These are phyloP conservation scores for Spirogloea muscicola DNA, from an alignment of 139 green algal genomes.

Conservation along the genomic window DNA sequence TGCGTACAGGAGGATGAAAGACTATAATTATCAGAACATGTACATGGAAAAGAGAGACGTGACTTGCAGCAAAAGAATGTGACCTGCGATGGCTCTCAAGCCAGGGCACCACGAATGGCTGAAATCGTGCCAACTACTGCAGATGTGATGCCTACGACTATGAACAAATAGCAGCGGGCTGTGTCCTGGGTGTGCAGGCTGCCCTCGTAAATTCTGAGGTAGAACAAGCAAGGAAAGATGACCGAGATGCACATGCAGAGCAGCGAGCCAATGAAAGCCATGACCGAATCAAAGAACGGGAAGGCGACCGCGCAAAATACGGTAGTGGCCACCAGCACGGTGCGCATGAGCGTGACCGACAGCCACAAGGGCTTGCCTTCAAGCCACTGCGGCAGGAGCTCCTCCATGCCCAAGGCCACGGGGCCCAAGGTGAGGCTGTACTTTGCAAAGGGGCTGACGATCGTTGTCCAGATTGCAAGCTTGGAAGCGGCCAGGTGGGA, in stretches of 20 bases:
- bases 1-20: no score
- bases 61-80: no score
- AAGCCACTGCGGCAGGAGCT: constrained; percentile 12
- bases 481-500: constrained; percentile 13
- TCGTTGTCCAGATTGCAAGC: constrained; percentile 32
- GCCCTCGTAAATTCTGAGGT: no score
- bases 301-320: constrained; percentile 13
- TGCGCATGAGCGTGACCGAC: constrained; percentile 15
- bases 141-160: no score
- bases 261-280: constrained; percentile 46
- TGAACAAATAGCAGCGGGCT: no score
- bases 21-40: no score
- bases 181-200: no score
- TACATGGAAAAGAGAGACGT: no score
- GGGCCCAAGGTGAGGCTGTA: constrained; percentile 19
- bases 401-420: constrained; percentile 22
- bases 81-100: no score
- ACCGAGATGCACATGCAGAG: constrained; percentile 30
- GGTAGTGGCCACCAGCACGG: constrained; percentile 17
- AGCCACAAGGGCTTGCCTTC: no score
- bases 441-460: constrained; percentile 32
- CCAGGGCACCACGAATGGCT: no score
- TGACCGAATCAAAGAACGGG: constrained; percentile 37
- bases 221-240: constrained; percentile 38
- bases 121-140: no score